Evolutionary conservation across 2,329 filamentous ascomycete species (phyloP).

Genomic region (Elsinoe arachidis): DNA sequence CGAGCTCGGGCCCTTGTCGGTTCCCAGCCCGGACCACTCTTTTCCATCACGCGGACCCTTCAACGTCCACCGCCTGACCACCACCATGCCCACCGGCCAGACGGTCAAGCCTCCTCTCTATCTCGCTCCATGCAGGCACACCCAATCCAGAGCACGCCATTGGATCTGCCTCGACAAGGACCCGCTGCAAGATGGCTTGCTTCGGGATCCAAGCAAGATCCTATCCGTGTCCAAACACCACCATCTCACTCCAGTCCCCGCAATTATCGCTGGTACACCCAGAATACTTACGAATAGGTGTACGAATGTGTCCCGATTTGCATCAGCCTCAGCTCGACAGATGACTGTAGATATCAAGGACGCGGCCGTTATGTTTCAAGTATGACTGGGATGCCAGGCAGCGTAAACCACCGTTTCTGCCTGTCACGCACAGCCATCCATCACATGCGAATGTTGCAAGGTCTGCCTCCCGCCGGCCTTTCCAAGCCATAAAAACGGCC

Average conservation of each 20-base stretch:
- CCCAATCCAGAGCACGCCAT: not conserved
- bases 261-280: not conserved
- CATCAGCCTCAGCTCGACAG: not conserved
- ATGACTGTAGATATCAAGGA: constrained; percentile 8
- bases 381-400: constrained; percentile 13
- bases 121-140: constrained; percentile 5
- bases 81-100: not conserved
- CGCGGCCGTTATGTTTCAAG: constrained; percentile 9
- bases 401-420: constrained; percentile 10
- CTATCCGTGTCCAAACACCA: not conserved
- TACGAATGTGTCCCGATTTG: not conserved
- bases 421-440: constrained; percentile 13
- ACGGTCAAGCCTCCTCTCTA: not conserved
- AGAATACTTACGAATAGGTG: not conserved
- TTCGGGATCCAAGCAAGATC: not conserved
- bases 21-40: constrained; percentile 5
- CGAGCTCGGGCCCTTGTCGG: not conserved
- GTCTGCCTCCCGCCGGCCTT: not conserved
- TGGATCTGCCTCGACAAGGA: constrained; percentile 3
- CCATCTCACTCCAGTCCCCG: not conserved
- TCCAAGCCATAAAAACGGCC: constrained; percentile 8
- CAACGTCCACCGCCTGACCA: constrained; percentile 11
- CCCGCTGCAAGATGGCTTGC: constrained; percentile 13
- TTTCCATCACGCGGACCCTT: constrained; percentile 6
- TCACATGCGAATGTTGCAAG: not conserved